A percentile compares a stretch with the other conserved stretches of the same genome.
Conservation (phyloP, 331 rosid species). For the Malus hybrid region DNA sequence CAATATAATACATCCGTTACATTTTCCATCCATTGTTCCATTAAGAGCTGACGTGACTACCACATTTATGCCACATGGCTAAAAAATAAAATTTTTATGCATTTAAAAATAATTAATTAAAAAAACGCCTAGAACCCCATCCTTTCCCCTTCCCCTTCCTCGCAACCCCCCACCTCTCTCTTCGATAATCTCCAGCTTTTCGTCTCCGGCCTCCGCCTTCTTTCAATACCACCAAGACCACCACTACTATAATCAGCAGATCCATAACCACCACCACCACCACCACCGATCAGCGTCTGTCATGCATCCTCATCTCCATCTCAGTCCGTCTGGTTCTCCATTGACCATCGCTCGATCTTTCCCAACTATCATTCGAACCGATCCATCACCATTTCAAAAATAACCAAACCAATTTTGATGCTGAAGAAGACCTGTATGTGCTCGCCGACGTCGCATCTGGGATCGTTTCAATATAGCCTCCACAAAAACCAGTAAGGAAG, state of each 20-base stretch:
- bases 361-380: conserved; percentile 37
- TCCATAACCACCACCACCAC: conserved; percentile 11
- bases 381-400: conserved; percentile 37
- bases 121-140: too few relatives aligned
- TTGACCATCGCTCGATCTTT: conserved; percentile 56
- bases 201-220: conserved; percentile 35
- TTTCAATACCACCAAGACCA: conserved; percentile 18
- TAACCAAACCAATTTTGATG: conserved; percentile 34
- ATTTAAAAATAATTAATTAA: too few relatives aligned
- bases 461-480: conserved; percentile 76
- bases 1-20: too few relatives aligned
- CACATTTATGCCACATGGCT: too few relatives aligned
- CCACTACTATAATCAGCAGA: neutral
- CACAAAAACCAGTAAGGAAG: conserved; percentile 30
- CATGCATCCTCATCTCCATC: conserved; percentile 17
- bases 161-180: conserved; percentile 45
- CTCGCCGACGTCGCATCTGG: conserved; percentile 74
- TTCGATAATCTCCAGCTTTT: conserved; percentile 53
- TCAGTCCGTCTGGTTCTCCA: conserved; percentile 53
- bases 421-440: conserved; percentile 74
- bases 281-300: conserved; percentile 44
- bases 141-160: too few relatives aligned
- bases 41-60: too few relatives aligned
- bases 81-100: too few relatives aligned
- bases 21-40: too few relatives aligned